Percentiles rank a stretch among this genome's conserved stretches.
phyloP scores from a whole-genome alignment of 176 grass and related monocot species.

The Elaeis guineensis region DNA sequence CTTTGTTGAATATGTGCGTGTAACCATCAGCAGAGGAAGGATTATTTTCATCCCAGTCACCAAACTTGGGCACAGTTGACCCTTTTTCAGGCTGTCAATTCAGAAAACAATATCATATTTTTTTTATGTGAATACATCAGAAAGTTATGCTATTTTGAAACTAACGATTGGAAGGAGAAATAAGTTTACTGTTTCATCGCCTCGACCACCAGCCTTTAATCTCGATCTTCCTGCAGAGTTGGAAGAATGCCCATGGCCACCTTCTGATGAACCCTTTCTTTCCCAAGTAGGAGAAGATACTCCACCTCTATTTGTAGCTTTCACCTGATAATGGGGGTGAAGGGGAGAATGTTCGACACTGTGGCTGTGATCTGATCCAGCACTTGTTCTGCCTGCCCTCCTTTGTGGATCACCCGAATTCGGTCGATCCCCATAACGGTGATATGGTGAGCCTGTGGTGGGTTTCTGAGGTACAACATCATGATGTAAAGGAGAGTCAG shows the following conservation, averaged over 20 bases:
- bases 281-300: constrained; percentile 49
- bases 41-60: constrained; percentile 82
- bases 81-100: constrained; percentile 53
- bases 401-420: constrained; percentile 10
- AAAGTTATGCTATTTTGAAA: too few species aligned
- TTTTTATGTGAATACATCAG: neutral
- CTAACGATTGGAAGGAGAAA: too few species aligned
- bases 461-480: constrained; percentile 23
- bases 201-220: constrained; percentile 33
- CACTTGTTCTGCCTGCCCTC: constrained; percentile 13
- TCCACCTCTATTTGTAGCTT: constrained; percentile 39
- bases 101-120: constrained; percentile 3
- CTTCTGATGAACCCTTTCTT: constrained; percentile 37
- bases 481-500: constrained; percentile 8
- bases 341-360: constrained; percentile 39
- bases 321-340: constrained; percentile 44
- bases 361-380: constrained; percentile 1
- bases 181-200: constrained; percentile 49
- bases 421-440: constrained; percentile 27
- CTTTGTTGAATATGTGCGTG: constrained; percentile 75
- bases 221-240: constrained; percentile 41
- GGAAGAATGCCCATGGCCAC: constrained; percentile 27
- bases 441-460: constrained; percentile 26
- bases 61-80: constrained; percentile 79
- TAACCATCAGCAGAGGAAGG: constrained; percentile 73